Conservation (phyloP, 2,329 filamentous ascomycete species). For the Fusarium sp. region DNA sequence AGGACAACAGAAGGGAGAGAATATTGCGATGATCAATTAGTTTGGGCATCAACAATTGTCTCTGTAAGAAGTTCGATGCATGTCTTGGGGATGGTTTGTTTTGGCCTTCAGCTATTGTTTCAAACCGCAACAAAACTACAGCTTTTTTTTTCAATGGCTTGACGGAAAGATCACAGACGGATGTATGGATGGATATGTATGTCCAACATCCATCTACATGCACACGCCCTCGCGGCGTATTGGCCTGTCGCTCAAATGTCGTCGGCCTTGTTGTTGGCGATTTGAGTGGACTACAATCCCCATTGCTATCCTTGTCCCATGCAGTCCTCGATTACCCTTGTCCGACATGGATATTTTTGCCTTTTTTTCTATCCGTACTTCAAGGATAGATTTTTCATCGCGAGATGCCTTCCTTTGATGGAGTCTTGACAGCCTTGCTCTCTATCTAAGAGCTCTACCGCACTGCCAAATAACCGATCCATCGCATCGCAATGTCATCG, state of each 20-base stretch:
- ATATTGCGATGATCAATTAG: conserved; percentile 19
- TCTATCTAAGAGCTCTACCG: conserved; percentile 5
- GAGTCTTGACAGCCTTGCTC: conserved; percentile 17
- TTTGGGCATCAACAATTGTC: conserved; percentile 31
- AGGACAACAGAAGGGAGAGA: conserved; percentile 10
- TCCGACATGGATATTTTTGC: conserved; percentile 36
- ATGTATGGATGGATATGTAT: conserved; percentile 26
- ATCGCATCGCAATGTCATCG: conserved; percentile 20
- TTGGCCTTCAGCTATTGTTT: conserved; percentile 23
- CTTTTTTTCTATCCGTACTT: conserved; percentile 16
- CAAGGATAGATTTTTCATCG: conserved; percentile 22
- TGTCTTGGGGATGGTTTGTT: conserved; percentile 11
- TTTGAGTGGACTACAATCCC: conserved; percentile 36
- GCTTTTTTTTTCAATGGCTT: conserved; percentile 12
- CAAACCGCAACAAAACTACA: conserved; percentile 8
- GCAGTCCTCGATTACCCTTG: conserved; percentile 39
- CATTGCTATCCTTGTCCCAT: conserved; percentile 46
- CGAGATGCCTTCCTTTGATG: conserved; percentile 26
- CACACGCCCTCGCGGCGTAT: conserved; percentile 40
- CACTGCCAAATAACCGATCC: conserved; percentile 21
- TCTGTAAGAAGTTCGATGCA: conserved; percentile 6
- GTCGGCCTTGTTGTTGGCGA: conserved; percentile 40
- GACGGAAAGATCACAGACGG: conserved; percentile 11
- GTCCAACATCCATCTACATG: conserved; percentile 30
- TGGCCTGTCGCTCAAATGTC: conserved; percentile 35